Evolutionary conservation across 2,329 filamentous ascomycete genomes (phyloP).

Genomic region (Rhynchosporium agropyri): DNA sequence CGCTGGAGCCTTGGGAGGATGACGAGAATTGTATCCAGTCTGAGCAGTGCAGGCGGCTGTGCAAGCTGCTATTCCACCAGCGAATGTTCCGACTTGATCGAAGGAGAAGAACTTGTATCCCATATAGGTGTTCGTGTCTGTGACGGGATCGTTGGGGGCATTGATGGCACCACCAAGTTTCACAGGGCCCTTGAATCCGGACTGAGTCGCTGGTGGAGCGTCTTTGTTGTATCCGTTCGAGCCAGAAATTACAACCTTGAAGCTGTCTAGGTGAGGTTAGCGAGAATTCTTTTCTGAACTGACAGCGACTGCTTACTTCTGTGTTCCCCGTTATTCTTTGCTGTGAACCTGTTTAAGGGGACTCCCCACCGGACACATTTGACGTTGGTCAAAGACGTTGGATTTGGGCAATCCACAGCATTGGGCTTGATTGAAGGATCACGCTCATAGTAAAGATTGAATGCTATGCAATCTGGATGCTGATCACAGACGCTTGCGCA

Average conservation of each 20-base stretch:
- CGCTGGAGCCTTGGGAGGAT: conserved; percentile 38
- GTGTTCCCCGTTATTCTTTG: conserved; percentile 43
- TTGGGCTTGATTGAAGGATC: conserved; percentile 42
- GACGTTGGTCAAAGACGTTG: conserved; percentile 42
- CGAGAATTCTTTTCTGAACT: background rate
- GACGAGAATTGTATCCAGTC: conserved; percentile 42
- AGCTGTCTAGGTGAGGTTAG: conserved; percentile 29
- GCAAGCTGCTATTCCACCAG: conserved; percentile 36
- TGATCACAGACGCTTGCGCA: conserved; percentile 41
- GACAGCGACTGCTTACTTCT: conserved; percentile 28
- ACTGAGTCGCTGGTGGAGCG: conserved; percentile 24
- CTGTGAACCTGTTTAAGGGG: conserved; percentile 37
- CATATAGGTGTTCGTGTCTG: conserved; percentile 39
- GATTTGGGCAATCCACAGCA: conserved; percentile 40
- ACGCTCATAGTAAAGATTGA: conserved; percentile 45
- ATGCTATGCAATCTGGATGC: conserved; percentile 38
- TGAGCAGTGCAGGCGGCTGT: conserved; percentile 43
- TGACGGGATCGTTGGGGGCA: conserved; percentile 37
- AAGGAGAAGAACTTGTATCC: conserved; percentile 39
- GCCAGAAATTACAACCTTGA: conserved; percentile 48
- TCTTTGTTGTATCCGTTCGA: conserved; percentile 48
- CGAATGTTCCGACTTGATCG: conserved; percentile 26
- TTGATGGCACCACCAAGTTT: conserved; percentile 42
- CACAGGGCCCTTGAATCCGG: conserved; percentile 38
- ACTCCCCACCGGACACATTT: conserved; percentile 45